Evolutionary conservation across 331 rosid genomes (phyloP), one percentile per base, ranked within the genome.

Genomic region (Quercus lobata): DNA sequence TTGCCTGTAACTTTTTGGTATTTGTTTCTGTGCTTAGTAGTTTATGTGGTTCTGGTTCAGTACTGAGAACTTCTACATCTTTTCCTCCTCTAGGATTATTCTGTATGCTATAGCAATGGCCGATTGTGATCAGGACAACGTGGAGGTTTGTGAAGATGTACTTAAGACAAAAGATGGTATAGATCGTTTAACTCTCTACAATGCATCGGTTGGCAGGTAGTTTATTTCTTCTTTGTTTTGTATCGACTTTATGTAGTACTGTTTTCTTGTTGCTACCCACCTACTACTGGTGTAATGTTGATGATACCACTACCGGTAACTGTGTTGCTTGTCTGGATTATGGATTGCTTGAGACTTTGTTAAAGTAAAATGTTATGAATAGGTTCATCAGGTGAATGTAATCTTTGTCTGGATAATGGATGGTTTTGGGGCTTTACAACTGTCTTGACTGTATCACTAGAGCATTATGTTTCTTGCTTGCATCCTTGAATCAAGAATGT

Each of bases 131-230:
- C 99, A 93, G 78, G 90, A 81, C 55, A 82, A 87, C 81, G 60
- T n/a, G 16, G 88, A 82, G 77, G 74, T 82, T 69, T 85, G 92
- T 83, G 86, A 81, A 68, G 87, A 82, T 41, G 79, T 80, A 34
- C 88, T 93, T 17, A 87, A 86, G 88, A 96, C 99, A 62, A 91
- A 80, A 86, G 91, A 81, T 75, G 98, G 93, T 69, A 88, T 96
- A 76, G 81, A 84, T 24, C 96, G 90, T 76, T 85, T 93, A 81
- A 86, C 97, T 82, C 90, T 86, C 32, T 91, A 96, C 86, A 91
- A 84, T 56, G 83, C 92, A 49, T 96, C 99, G 2, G 94, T 96
- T 82, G 96, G 96, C 82, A 93, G 94, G 99, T 91, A 83, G 72
- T 69, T 77, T 60, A 81, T 73, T 37, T 62, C 34, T 65, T 80